These are phyloP conservation scores for Naganishia kalamii DNA, from an alignment of 768 basidiomycete genomes.

Conservation along the genomic window DNA sequence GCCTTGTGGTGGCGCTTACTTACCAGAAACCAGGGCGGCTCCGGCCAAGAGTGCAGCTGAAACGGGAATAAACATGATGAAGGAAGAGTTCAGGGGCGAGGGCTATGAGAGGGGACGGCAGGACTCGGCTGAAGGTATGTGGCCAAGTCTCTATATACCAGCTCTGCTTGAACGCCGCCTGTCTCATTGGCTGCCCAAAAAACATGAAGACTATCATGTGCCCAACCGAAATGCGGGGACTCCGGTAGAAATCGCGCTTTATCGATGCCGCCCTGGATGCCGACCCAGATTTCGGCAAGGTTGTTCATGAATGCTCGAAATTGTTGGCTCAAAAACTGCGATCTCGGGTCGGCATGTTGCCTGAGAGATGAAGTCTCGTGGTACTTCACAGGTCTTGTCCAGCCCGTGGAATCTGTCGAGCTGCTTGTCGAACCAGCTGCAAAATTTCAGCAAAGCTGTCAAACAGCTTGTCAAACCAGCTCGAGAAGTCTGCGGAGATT, in stretches of 20 bases:
- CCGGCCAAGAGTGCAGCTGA: slow-evolving; percentile 7
- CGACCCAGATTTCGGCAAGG: slow-evolving; percentile 9
- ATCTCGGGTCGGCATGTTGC: not conserved
- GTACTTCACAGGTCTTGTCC: no score
- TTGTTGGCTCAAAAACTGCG: not conserved
- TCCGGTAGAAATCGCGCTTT: slow-evolving; percentile 15
- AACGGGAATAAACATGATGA: slow-evolving; percentile 9
- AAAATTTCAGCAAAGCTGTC: no score
- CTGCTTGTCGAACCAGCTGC: no score
- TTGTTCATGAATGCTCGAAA: not conserved
- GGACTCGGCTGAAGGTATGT: not conserved
- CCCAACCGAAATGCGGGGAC: not conserved
- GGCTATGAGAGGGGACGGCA: not conserved
- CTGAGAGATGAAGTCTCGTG: not conserved
- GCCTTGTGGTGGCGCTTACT: not conserved
- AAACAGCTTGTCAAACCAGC: no score
- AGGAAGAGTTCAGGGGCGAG: not conserved
- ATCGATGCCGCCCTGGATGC: slow-evolving; percentile 4
- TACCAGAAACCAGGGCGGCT: slow-evolving; percentile 19
- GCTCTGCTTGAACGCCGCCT: not conserved
- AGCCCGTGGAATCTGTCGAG: no score
- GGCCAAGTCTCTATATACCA: not conserved
- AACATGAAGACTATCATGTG: slow-evolving; percentile 8
- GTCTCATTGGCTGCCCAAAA: slow-evolving; percentile 11
- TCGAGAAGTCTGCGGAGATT: slow-evolving; percentile 11